Percentiles rank a stretch among this genome's conserved stretches.
phyloP scores from a whole-genome alignment of 2,329 filamentous ascomycete species.

The Claviceps digitariae region DNA sequence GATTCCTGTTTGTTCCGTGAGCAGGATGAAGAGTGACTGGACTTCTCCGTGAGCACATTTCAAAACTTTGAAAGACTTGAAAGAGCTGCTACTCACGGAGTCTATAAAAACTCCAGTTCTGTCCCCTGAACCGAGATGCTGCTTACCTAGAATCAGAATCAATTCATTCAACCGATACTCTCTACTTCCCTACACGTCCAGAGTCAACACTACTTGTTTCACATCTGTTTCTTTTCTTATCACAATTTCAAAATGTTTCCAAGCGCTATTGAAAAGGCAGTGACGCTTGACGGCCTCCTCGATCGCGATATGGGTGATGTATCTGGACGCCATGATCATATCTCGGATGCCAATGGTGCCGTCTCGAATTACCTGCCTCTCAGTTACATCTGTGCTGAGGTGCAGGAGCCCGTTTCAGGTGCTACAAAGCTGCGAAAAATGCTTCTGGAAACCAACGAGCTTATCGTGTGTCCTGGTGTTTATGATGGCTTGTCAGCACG shows the following conservation, averaged over 20 bases:
- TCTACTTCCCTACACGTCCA: neutral
- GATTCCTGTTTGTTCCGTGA: neutral
- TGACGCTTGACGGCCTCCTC: slow-evolving; percentile 4
- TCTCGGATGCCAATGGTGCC: neutral
- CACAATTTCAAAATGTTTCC: slow-evolving; percentile 4
- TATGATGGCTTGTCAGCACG: slow-evolving; percentile 56
- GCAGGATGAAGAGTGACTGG: neutral
- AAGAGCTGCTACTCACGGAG: neutral
- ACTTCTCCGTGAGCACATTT: neutral
- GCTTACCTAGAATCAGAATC: neutral
- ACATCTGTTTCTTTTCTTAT: neutral
- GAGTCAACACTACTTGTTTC: neutral
- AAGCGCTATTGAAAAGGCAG: slow-evolving; percentile 4
- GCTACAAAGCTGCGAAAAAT: slow-evolving; percentile 26
- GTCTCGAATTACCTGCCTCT: slow-evolving; percentile 4
- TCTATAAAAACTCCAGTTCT: neutral
- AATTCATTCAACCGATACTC: neutral
- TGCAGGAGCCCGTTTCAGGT: slow-evolving; percentile 10
- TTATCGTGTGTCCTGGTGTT: slow-evolving; percentile 50
- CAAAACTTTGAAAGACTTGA: neutral
- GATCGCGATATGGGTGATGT: slow-evolving; percentile 3
- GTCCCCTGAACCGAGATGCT: neutral
- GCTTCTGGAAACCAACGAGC: slow-evolving; percentile 25
- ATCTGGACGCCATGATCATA: slow-evolving; percentile 1
- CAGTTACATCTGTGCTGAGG: slow-evolving; percentile 4